Percentiles rank a stretch among this genome's conserved stretches.
Evolutionary conservation across 345 rosid species (phyloP).

Genomic region (Cardamine chenopodiifolia): DNA sequence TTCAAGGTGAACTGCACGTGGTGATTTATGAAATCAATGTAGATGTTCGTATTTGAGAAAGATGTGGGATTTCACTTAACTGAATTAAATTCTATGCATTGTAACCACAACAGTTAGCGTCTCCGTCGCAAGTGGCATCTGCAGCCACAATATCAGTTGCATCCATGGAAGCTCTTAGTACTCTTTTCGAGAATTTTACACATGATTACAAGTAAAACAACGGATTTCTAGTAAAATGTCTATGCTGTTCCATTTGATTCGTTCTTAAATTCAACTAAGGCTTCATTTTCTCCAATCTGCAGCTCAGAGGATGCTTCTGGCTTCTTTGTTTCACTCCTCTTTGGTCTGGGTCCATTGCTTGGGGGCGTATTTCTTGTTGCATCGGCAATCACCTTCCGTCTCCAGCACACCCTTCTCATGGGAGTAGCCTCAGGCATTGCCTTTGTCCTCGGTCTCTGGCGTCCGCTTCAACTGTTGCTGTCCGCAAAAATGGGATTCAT

Average conservation of each 20-base stretch:
- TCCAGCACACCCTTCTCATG: constrained; percentile 93
- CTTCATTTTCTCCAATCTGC: constrained; percentile 42
- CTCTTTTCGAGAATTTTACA: constrained; percentile 72
- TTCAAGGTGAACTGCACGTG: constrained; percentile 66
- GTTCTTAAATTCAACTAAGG: constrained; percentile 15
- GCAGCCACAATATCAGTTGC: constrained; percentile 96
- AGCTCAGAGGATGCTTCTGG: constrained; percentile 98
- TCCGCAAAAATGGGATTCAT: constrained; percentile 80
- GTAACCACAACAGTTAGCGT: constrained; percentile 71
- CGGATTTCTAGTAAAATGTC: constrained; percentile 1
- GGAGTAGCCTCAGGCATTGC: constrained; percentile 96
- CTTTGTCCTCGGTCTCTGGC: constrained; percentile 86
- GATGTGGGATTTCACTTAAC: constrained; percentile 5
- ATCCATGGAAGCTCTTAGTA: constrained; percentile 93
- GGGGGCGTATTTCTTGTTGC: constrained; percentile 83
- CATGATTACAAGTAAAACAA: constrained; percentile 84
- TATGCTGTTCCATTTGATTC: constrained; percentile 21
- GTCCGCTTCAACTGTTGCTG: constrained; percentile 79
- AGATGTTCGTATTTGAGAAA: constrained; percentile 2
- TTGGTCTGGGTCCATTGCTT: constrained; percentile 93
- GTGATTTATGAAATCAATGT: constrained; percentile 1
- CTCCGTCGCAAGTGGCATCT: constrained; percentile 90
- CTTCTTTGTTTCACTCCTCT: constrained; percentile 91
- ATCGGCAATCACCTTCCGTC: constrained; percentile 70
- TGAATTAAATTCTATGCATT: constrained; percentile 17